phyloP scores from a whole-genome alignment of 176 grass and related monocot species.

The Eleusine indica region DNA sequence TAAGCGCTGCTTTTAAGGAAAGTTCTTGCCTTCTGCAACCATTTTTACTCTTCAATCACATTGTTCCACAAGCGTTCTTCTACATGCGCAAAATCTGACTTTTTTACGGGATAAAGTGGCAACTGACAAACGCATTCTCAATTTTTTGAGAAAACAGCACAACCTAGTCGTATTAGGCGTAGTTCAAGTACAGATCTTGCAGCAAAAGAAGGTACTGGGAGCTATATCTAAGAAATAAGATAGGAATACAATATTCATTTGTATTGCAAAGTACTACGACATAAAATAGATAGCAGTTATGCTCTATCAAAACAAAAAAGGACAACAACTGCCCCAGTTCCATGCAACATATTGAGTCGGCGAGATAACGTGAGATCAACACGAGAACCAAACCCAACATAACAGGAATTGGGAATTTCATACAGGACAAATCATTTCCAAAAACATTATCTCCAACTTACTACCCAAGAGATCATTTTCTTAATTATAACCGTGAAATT shows the following conservation, averaged over 20 bases:
- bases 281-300: neutral
- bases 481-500: neutral
- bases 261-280: neutral
- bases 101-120: slow-evolving; percentile 39
- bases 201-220: neutral
- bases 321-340: slow-evolving; percentile 13
- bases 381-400: slow-evolving; percentile 2
- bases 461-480: neutral
- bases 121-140: slow-evolving; percentile 28
- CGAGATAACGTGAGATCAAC: slow-evolving; percentile 1
- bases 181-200: slow-evolving; percentile 7
- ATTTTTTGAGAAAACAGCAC: neutral
- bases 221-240: neutral
- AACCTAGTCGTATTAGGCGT: slow-evolving; percentile 22
- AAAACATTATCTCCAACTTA: neutral
- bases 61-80: slow-evolving; percentile 20
- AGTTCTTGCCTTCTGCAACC: slow-evolving; percentile 10
- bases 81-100: slow-evolving; percentile 28
- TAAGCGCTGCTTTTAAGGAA: slow-evolving; percentile 7
- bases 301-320: neutral
- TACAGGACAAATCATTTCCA: neutral
- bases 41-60: slow-evolving; percentile 37
- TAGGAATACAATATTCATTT: neutral
- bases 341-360: neutral
- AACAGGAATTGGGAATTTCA: neutral